Evolutionary conservation across 1,284 basidiomycete species (phyloP), one percentile per base, ranked within the genome.

Genomic region (Pulveroboletus sp.): DNA sequence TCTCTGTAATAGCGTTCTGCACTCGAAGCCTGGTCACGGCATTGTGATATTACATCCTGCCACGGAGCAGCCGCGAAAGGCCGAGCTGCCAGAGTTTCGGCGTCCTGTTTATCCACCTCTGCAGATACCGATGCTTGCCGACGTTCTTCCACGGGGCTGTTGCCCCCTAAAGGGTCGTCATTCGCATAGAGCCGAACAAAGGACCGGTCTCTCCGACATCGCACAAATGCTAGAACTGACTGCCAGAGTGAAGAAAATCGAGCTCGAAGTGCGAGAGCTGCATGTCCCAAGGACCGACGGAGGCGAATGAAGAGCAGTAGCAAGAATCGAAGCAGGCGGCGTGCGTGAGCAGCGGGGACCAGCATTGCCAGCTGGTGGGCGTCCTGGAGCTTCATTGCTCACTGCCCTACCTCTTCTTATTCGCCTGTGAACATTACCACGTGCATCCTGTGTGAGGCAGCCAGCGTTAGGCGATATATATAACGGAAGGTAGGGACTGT

Each of bases 211-310:
- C 19, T 33, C 33, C 32, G 17, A 19, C 8, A 3, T 13, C 15
- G 11, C n/a, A 15, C 39, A 37, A 42, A 43, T 3, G 33, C 19
- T 37, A 50, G 47, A 33, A 63, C 21, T 10, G 39, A 46, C n/a
- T 24, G 50, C 57, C 60, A 61, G 32, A 65, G 8, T 7, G 52
- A 54, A 13, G 57, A 39, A n/a, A 48, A 35, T 32, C 41, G 39
- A 21, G 46, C 37, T 45, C 36, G 47, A 50, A 63, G 17, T 13
- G 33, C 32, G 9, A 50, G 24, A 7, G 16, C n/a, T 51, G 63
- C 39, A 16, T 46, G 13, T 24, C 48, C 43, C 10, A 50, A 17
- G 6, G 60, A 50, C 29, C 10, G 49, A 19, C 19, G 49, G 15
- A 64, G n/a, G 36, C 36, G 45, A 53, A n/a, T 16, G 40, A 63